Evolutionary conservation across 1,139 yeast species (phyloP), one percentile per base, ranked within the genome.

Genomic region (Spencermartinsiella ligniputridi): DNA sequence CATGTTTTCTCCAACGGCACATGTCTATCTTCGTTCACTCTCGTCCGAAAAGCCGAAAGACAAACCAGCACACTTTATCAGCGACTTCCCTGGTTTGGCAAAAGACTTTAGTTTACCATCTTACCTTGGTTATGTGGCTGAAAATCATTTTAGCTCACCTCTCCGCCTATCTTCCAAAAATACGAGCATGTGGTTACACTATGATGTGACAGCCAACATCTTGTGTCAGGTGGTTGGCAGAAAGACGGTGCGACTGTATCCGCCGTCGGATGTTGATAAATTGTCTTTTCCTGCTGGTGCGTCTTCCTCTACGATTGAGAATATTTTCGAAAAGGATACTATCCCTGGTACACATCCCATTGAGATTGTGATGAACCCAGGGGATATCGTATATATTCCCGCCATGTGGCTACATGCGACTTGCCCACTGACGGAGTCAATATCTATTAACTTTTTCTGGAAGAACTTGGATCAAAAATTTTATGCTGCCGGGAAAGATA

Each of bases 371-470:
- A 55, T 67, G 60, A 42, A 52, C n/a, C 68, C 71, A 0, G 69
- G 71, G 2, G 71, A 68, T 48, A 51, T 66, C 16, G 42, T 68
- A 12, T 65, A 57, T 44, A 57, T 68, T 32, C 71, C 71, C 1
- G 52, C 69, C 4, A 51, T 62, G 53, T 67, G 71, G 71, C 52
- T 66, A 3, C 70, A 67, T 46, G 69, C 70, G 3, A 63, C 67
- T n/a, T 45, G 50, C 18, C 61, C 69, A 1, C 44, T 56, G 15
- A 54, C 54, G 16, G 52, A 65, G 15, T 63, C 68, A 13, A 57
- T 66, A 17, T 62, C 68, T 3, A 42, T 66, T 27, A 67, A 67
- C 48, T 51, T 56, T 25, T 66, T 67, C 47, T 67, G 69, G 68
- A 61, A 58, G 39, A 66, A 66, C 43, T 48, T 66, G 33, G 52